These are phyloP conservation scores for Trichothecium roseum DNA, from an alignment of 2,329 filamentous ascomycete genomes.

Conservation along the genomic window DNA sequence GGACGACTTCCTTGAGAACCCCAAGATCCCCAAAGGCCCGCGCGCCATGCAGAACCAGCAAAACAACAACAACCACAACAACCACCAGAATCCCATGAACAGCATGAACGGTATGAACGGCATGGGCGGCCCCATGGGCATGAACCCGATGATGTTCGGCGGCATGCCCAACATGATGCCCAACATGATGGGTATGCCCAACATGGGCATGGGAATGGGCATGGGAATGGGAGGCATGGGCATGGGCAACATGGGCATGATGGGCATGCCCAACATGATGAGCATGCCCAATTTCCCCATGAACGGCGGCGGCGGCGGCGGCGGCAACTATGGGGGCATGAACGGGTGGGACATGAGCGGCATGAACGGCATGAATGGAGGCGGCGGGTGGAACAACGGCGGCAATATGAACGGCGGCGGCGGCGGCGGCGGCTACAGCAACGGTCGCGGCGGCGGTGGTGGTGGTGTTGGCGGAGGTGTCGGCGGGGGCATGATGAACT, in stretches of 20 bases:
- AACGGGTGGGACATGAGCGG: conserved; percentile 25
- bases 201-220: conserved; percentile 26
- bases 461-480: background rate
- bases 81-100: conserved; percentile 32
- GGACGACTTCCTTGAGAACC: conserved; percentile 58
- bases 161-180: conserved; percentile 21
- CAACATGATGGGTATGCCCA: conserved; percentile 29
- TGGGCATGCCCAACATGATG: conserved; percentile 21
- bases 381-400: conserved; percentile 11
- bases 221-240: conserved; percentile 17
- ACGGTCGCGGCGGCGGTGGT: conserved; percentile 4
- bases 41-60: conserved; percentile 53
- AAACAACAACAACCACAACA: conserved; percentile 38
- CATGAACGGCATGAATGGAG: conserved; percentile 21
- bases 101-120: conserved; percentile 35
- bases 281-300: conserved; percentile 16
- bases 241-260: conserved; percentile 15
- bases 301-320: conserved; percentile 19
- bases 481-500: conserved; percentile 7
- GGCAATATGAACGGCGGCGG: conserved; percentile 11
- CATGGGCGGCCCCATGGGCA: conserved; percentile 25
- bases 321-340: conserved; percentile 22
- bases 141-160: conserved; percentile 26
- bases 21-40: conserved; percentile 53
- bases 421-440: conserved; percentile 13